These are phyloP conservation scores for Suhomyces coccinellae DNA, from an alignment of 1,139 yeast species.

Conservation along the genomic window DNA sequence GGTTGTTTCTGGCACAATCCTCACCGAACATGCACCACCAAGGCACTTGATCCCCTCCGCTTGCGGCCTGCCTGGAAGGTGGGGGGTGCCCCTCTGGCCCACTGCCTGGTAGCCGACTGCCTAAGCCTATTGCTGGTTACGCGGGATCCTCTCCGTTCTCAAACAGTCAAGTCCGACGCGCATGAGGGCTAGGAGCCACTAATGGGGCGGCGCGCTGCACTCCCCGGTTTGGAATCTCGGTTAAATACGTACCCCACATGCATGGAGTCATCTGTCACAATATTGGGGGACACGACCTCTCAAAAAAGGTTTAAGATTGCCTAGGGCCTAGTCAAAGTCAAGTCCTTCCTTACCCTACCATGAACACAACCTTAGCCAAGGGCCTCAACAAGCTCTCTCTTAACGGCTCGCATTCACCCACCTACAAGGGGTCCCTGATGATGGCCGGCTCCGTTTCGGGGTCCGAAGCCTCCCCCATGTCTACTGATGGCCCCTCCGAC, in stretches of 20 bases:
- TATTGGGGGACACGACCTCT: conserved; percentile 4
- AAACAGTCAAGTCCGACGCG: conserved; percentile 2
- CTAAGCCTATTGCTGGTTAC: not conserved
- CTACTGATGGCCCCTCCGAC: conserved; percentile 14
- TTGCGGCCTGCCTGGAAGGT: not conserved
- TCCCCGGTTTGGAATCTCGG: conserved; percentile 4
- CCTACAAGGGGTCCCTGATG: conserved; percentile 1
- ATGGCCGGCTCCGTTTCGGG: too few species aligned
- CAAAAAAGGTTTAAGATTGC: conserved; percentile 2
- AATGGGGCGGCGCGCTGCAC: conserved; percentile 1
- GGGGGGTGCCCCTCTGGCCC: too few species aligned
- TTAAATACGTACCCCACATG: conserved; percentile 12
- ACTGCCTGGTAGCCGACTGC: too few species aligned
- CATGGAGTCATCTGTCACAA: conserved; percentile 4
- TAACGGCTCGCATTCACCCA: conserved; percentile 4
- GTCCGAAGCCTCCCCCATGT: not conserved
- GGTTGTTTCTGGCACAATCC: not conserved
- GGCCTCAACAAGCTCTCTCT: conserved; percentile 17
- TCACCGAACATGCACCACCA: too few species aligned
- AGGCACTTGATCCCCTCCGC: not conserved
- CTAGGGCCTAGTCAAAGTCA: not conserved
- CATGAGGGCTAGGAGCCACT: not conserved
- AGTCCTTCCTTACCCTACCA: not conserved
- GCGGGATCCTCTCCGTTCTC: not conserved
- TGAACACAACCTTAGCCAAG: conserved; percentile 14